Conservation (phyloP, 2,329 filamentous ascomycete genomes). For the Exutisphaerella laricina region DNA sequence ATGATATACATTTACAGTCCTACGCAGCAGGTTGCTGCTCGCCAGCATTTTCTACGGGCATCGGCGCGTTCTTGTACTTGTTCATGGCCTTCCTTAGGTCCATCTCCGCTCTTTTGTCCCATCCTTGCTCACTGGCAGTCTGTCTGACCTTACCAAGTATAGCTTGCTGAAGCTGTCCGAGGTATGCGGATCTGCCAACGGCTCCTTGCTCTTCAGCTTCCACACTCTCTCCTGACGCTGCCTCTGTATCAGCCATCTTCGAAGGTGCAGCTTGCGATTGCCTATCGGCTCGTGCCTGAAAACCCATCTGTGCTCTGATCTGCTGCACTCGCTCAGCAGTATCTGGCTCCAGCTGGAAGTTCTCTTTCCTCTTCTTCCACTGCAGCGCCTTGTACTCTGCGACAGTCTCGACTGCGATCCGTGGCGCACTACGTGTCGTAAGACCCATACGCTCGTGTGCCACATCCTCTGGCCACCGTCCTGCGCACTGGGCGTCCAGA, state of each 20-base stretch:
- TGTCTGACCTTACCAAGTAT: neutral
- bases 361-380: slow-evolving; percentile 1
- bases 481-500: slow-evolving; percentile 36
- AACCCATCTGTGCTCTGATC: slow-evolving; percentile 3
- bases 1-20: neutral
- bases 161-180: neutral
- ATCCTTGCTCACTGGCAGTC: neutral
- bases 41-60: neutral
- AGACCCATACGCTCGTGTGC: slow-evolving; percentile 29
- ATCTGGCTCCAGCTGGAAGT: neutral
- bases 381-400: slow-evolving; percentile 1
- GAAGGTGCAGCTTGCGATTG: neutral
- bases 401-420: neutral
- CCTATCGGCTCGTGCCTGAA: neutral
- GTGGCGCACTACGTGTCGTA: slow-evolving; percentile 1
- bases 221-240: too few species aligned
- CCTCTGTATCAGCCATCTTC: neutral
- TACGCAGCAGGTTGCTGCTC: neutral
- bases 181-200: too few species aligned
- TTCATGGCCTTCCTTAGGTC: slow-evolving; percentile 2
- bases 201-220: neutral
- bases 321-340: neutral
- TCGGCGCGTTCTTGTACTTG: slow-evolving; percentile 1
- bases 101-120: neutral
- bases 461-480: slow-evolving; percentile 31